A percentile compares a stretch with the other conserved stretches of the same genome.
These are phyloP conservation scores for Toxicodendron radicans DNA, from an alignment of 345 rosid genomes.

Conservation along the genomic window DNA sequence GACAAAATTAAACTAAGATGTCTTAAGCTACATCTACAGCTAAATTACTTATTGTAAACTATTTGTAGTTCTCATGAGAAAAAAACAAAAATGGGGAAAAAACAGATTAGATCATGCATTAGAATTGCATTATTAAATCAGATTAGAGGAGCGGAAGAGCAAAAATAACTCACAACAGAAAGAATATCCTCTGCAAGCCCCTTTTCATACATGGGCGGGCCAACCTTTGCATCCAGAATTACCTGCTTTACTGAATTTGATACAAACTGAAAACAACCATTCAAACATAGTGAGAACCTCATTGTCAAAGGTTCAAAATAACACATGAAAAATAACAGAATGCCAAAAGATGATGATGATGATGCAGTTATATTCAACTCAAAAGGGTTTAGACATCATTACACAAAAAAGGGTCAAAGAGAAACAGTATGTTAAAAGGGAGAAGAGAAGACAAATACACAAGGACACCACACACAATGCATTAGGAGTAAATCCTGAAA, in stretches of 20 bases:
- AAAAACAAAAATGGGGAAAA: conserved; percentile 4
- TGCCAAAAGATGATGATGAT: neutral
- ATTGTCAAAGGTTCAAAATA: neutral
- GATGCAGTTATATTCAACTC: conserved; percentile 1
- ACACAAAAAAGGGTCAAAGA: neutral
- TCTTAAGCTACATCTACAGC: neutral
- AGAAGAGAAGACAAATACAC: neutral
- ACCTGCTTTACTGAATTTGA: conserved; percentile 72
- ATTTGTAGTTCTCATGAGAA: neutral
- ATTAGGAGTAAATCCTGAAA: neutral
- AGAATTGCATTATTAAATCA: conserved; percentile 10
- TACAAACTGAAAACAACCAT: conserved; percentile 44
- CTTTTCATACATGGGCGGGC: conserved; percentile 83
- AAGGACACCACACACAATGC: neutral
- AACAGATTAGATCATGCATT: neutral
- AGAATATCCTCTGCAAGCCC: conserved; percentile 85
- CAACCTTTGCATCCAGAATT: conserved; percentile 89
- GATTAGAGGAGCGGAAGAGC: neutral
- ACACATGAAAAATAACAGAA: neutral
- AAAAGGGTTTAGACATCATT: neutral
- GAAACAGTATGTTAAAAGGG: neutral
- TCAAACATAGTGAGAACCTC: conserved; percentile 21
- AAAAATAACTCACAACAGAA: conserved; percentile 60
- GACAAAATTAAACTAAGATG: neutral
- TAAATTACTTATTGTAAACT: neutral